A percentile compares a stretch with the other conserved stretches of the same genome.
Evolutionary conservation across 257 asterid genomes (phyloP).

Genomic region (Solanum tacnaense): DNA sequence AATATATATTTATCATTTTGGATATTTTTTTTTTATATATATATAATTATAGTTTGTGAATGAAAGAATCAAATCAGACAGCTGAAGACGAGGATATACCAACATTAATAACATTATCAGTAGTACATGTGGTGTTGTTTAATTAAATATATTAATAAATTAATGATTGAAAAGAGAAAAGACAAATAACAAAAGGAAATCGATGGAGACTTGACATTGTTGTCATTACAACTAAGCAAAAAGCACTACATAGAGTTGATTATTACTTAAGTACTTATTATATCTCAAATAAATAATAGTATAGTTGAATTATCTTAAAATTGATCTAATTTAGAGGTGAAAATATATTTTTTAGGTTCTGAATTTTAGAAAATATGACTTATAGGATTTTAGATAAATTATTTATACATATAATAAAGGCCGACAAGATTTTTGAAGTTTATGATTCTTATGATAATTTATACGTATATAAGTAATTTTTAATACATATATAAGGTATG

Average conservation of each 20-base stretch:
- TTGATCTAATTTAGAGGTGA: not conserved
- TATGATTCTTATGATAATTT: not conserved
- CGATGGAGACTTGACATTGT: not conserved
- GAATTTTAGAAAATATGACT: not conserved
- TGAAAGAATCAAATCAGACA: not conserved
- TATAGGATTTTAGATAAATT: no score
- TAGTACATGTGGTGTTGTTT: not conserved
- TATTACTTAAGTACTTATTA: no score
- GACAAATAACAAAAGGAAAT: not conserved
- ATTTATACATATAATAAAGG: no score
- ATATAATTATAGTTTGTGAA: not conserved
- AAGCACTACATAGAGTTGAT: not conserved
- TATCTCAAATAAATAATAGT: no score
- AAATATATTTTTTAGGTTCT: not conserved
- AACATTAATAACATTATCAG: not conserved
- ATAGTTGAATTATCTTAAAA: not conserved
- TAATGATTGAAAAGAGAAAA: not conserved
- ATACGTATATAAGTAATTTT: no score
- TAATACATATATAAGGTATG: not conserved
- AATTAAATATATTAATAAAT: not conserved
- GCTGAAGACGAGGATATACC: not conserved
- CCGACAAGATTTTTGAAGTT: no score
- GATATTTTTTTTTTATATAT: not conserved
- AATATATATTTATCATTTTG: not conserved
- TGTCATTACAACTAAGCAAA: not conserved